Evolutionary conservation across 129 eudicot genomes (phyloP), one percentile per base, ranked within the genome.

Genomic region (Deinandra increscens): DNA sequence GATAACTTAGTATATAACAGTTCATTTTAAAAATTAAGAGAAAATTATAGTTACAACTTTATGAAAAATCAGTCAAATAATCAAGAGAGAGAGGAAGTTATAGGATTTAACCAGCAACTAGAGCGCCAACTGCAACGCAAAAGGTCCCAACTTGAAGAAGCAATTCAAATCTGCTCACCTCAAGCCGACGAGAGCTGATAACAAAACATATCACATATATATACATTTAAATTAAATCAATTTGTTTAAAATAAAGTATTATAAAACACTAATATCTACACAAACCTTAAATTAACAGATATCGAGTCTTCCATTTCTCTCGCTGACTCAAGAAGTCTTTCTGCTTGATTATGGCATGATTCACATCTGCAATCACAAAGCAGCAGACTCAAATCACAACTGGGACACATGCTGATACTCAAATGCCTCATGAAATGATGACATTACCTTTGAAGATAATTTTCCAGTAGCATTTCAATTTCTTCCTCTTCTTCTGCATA

Each of bases 271-370:
- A 10, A 23, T 12, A 58, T 36, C 39, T 4, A 36, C 13, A 20
- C 83, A 41, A 68, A 94, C 99, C 99, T 94, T 60, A 94, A 77
- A 85, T 94, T 94, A 41, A 94, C 99, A 73, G 97, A 85, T 49
- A 94, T 89, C 0, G 99, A 94, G 79, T 94, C 99, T 82, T 94
- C 99, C 97, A 89, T 94, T 78, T 94, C 99, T 81, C 82, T 87
- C 38, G 99, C 99, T 63, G 97, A 94, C 79, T 94, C 99, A 44
- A 94, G 96, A 79, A 94, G 99, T 78, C 96, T 87, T 83, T 94
- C 99, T 59, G 99, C 96, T 84, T 94, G 99, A 76, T 93, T 93
- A 76, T 94, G 99, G 70, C 97, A 87, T 58, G 97, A 94, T 88
- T 94, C 99, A 82, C 99, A 94, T 81, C 99, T 94, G 81, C 88